Evolutionary conservation across 352 stramenopile species (phyloP).

Genomic region (Pythium insidiosum): DNA sequence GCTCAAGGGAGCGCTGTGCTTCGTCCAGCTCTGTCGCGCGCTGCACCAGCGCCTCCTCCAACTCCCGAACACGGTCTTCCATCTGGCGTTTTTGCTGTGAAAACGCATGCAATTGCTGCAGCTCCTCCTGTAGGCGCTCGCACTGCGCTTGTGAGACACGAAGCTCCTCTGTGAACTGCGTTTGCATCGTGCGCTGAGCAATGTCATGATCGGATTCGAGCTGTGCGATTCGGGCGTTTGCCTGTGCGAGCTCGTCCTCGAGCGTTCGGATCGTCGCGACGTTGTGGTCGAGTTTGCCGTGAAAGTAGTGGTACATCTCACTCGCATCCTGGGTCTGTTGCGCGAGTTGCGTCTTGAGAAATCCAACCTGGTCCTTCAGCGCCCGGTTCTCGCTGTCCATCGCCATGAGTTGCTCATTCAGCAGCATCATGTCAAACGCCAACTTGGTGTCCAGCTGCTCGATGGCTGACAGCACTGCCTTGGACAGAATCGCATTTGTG

Average conservation of each 20-base stretch:
- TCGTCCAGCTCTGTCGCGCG: constrained; percentile 29
- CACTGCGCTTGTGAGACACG: constrained; percentile 12
- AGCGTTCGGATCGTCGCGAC: constrained; percentile 51
- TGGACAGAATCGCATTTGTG: constrained; percentile 35
- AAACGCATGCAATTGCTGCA: constrained; percentile 48
- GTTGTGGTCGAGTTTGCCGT: constrained; percentile 76
- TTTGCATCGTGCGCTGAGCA: constrained; percentile 9
- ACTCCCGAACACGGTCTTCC: constrained; percentile 20
- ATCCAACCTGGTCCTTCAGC: constrained; percentile 32
- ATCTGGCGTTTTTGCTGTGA: constrained; percentile 37
- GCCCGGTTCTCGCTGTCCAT: constrained; percentile 26
- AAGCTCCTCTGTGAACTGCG: constrained; percentile 9
- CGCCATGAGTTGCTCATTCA: constrained; percentile 38
- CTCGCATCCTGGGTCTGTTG: constrained; percentile 46
- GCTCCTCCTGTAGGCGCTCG: constrained; percentile 20
- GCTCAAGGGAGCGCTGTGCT: no score
- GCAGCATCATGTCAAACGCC: constrained; percentile 57
- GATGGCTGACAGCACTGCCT: constrained; percentile 34
- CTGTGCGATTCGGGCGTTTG: constrained; percentile 9
- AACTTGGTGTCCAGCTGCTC: constrained; percentile 40
- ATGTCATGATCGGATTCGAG: constrained; percentile 9
- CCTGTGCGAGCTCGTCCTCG: constrained; percentile 32
- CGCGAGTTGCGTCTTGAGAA: constrained; percentile 33
- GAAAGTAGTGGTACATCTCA: constrained; percentile 86
- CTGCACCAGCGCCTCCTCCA: constrained; percentile 23